Evolutionary conservation across 192 early-diverging fungal genomes (phyloP), one percentile per base, ranked within the genome.

Genomic region (Podochytrium sp.): DNA sequence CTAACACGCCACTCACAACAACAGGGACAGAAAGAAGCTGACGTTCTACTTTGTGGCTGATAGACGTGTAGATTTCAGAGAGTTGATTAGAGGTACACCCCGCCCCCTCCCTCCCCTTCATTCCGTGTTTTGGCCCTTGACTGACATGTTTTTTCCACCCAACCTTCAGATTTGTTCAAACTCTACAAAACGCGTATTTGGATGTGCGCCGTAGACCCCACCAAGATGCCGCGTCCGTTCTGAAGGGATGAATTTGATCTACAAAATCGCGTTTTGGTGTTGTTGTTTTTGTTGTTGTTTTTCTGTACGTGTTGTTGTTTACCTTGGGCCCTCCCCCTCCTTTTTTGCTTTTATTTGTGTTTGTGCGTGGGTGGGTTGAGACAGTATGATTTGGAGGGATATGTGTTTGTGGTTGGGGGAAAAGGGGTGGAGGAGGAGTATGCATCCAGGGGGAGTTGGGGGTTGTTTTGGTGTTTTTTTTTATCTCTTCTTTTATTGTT

Each of bases 171-270:
- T 49, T 86, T 97, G 63, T 99, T 97, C 81, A 97, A 97, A 79
- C 90, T 95, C 51, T 97, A 96, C 82, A 99, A 99, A 80, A 96
- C 97, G 23, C 91, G 97, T 47, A 96, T 98, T 75, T 98, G 97
- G 97, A 95, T 97, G 94, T 85, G 84, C 59, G 84, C 84, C 4
- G 84, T 85, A 14, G 79, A 83, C 64, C 81, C 84, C 18, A 74
- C 80, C 64, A 83, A 78, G 33, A 71, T 71, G 69, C 69, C 69
- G 10, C 69, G 69, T 2, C 69, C 69, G 10, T 71, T 58, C 38
- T 71, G 67, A 70, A 39, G 20, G 12, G n/a, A n/a, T n/a, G n/a
- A n/a, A n/a, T n/a, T n/a, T n/a, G n/a, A n/a, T n/a, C n/a, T n/a
- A n/a, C n/a, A n/a, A n/a, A n/a, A n/a, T n/a, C n/a, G n/a, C n/a